These are phyloP conservation scores for Diaporthe citri DNA, from an alignment of 2,329 filamentous ascomycete species.

Conservation along the genomic window DNA sequence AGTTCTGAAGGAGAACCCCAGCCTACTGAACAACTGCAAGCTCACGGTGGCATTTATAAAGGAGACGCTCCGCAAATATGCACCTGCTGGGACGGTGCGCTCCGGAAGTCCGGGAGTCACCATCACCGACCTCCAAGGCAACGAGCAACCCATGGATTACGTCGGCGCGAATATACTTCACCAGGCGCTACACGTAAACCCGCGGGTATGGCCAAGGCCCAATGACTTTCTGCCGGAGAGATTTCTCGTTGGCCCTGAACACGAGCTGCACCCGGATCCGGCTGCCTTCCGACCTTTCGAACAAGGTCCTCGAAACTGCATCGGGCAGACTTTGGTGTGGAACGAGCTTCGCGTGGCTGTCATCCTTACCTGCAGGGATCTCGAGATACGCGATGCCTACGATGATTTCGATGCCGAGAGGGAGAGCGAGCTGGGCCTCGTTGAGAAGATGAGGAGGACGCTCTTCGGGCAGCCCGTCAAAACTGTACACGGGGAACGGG, in stretches of 20 bases:
- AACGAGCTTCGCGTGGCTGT: conserved; percentile 24
- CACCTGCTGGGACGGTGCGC: neutral
- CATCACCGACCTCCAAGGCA: conserved; percentile 9
- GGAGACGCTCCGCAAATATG: conserved; percentile 11
- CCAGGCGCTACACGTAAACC: conserved; percentile 2
- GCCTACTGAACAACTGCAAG: conserved; percentile 13
- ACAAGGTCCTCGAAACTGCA: conserved; percentile 64
- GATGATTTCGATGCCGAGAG: conserved; percentile 9
- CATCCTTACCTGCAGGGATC: conserved; percentile 12
- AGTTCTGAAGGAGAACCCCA: neutral
- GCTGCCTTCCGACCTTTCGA: conserved; percentile 66
- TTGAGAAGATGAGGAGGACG: neutral
- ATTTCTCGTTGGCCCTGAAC: neutral
- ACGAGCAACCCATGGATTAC: conserved; percentile 17
- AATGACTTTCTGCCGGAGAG: conserved; percentile 7
- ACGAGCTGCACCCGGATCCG: conserved; percentile 13
- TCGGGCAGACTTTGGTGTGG: conserved; percentile 56
- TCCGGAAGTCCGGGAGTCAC: neutral
- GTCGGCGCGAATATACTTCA: conserved; percentile 18
- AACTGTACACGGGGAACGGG: conserved; percentile 15
- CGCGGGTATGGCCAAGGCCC: conserved; percentile 7
- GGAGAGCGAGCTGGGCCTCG: neutral
- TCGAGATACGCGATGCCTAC: conserved; percentile 16
- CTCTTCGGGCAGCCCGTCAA: neutral
- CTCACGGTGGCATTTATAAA: conserved; percentile 22